Conservation (phyloP, 2,329 filamentous ascomycete species). For the Cercospora zeina region DNA sequence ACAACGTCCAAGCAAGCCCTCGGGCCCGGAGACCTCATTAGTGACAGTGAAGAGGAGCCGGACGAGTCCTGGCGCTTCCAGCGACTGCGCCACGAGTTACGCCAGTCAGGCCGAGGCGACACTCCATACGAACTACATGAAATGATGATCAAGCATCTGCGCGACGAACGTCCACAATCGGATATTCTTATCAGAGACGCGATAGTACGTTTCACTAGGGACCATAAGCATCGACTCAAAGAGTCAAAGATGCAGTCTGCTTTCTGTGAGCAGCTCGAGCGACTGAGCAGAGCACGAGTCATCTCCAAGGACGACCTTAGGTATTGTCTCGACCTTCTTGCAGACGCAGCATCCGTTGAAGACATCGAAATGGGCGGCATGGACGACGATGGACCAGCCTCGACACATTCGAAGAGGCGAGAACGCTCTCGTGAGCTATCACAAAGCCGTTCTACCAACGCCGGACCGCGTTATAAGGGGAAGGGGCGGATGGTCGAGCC, state of each 20-base stretch:
- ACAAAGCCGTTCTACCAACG: not conserved
- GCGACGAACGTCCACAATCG: slow-evolving; percentile 41
- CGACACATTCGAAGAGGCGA: not conserved
- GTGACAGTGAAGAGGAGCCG: slow-evolving; percentile 49
- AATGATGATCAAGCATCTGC: slow-evolving; percentile 43
- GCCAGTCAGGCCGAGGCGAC: slow-evolving; percentile 30
- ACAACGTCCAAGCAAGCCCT: slow-evolving; percentile 44
- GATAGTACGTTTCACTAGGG: slow-evolving; percentile 44
- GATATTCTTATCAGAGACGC: slow-evolving; percentile 42
- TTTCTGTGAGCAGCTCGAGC: slow-evolving; percentile 40
- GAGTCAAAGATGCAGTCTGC: slow-evolving; percentile 32
- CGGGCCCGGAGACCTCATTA: slow-evolving; percentile 42
- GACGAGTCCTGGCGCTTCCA: slow-evolving; percentile 43
- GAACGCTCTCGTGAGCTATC: not conserved
- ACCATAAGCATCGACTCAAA: slow-evolving; percentile 31
- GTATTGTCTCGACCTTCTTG: slow-evolving; percentile 24
- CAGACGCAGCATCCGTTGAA: not conserved
- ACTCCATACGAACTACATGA: slow-evolving; percentile 41
- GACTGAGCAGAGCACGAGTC: slow-evolving; percentile 31
- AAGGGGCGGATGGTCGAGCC: not conserved
- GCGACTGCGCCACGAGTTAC: slow-evolving; percentile 38
- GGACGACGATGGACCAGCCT: not conserved
- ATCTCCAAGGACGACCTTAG: slow-evolving; percentile 18
- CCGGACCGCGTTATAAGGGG: not conserved
- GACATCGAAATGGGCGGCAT: not conserved